Evolutionary conservation across 495 filamentous ascomycete genomes (phyloP), one percentile per base, ranked within the genome.

Genomic region (Cudoniella acicularis): DNA sequence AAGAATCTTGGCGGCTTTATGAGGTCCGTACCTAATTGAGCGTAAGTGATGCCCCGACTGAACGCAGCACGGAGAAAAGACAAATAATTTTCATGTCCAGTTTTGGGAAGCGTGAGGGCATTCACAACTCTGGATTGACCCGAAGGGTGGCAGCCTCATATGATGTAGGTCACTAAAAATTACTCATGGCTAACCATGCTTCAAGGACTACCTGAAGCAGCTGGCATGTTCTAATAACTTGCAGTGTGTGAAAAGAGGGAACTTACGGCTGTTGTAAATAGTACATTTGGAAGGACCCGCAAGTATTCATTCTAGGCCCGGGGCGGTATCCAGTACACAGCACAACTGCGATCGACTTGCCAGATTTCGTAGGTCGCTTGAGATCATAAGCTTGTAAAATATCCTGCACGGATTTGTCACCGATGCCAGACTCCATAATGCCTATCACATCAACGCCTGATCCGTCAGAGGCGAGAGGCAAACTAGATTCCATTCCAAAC

Each of bases 1-100:
- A 9, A 74, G 77, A 60, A 70, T 78, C 70, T 82, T 84, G 9
- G 83, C 84, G 26, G 88, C 64, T 62, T 88, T 89, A 58, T 87
- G 78, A 16, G 86, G 86, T 0, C 85, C 87, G 57, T 67, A 65
- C 13, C 73, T 75, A 47, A 10, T 26, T 27, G 1, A 16, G 30
- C 25, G 43, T 67, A 52, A 66, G 64, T 27, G 56, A 23, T 1
- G 13, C 11, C 41, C 47, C 2, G n/a, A 50, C 23, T 17, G 4
- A 24, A 27, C n/a, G n/a, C n/a, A n/a, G n/a, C n/a, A n/a, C n/a
- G n/a, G n/a, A n/a, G n/a, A n/a, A n/a, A n/a, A n/a, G n/a, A n/a
- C n/a, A n/a, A n/a, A n/a, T n/a, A n/a, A n/a, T n/a, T n/a, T n/a
- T n/a, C n/a, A n/a, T n/a, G n/a, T n/a, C n/a, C n/a, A n/a, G n/a